Percentiles rank a stretch among this genome's conserved stretches.
Evolutionary conservation across 2,329 filamentous ascomycete genomes (phyloP).

Genomic region (Verticillium nonalfalfae): DNA sequence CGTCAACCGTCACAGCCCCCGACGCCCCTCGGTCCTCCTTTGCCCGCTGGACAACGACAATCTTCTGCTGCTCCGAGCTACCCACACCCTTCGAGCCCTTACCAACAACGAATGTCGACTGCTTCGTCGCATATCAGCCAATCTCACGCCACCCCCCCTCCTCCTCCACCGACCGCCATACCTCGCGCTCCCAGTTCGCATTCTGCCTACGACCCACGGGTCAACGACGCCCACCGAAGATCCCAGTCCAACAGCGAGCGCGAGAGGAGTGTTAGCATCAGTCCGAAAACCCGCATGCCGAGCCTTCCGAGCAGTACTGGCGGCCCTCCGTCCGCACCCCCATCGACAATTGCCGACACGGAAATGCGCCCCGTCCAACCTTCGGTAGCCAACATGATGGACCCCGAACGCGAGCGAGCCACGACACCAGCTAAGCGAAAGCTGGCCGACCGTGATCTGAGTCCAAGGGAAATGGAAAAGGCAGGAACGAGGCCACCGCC

Average conservation of each 20-base stretch:
- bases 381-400: constrained; percentile 14
- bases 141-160: constrained; percentile 18
- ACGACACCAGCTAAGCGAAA: constrained; percentile 40
- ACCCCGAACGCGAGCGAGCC: constrained; percentile 24
- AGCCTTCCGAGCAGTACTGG: constrained; percentile 41
- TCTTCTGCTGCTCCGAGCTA: constrained; percentile 31
- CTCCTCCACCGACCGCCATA: constrained; percentile 28
- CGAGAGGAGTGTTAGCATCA: constrained; percentile 67
- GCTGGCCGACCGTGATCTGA: constrained; percentile 39
- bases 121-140: constrained; percentile 16
- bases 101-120: constrained; percentile 42
- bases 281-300: constrained; percentile 65
- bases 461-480: constrained; percentile 44
- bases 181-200: constrained; percentile 30
- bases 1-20: constrained; percentile 49
- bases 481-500: constrained; percentile 37
- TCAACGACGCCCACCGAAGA: constrained; percentile 36
- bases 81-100: constrained; percentile 52
- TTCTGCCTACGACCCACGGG: constrained; percentile 36
- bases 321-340: constrained; percentile 1
- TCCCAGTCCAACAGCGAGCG: constrained; percentile 54
- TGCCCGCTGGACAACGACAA: constrained; percentile 35
- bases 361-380: constrained; percentile 10
- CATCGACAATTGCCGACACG: not conserved
- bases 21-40: constrained; percentile 45